Percentiles rank a stretch among this genome's conserved stretches.
Evolutionary conservation across 345 rosid species (phyloP).

Genomic region (Lepidium didymum): DNA sequence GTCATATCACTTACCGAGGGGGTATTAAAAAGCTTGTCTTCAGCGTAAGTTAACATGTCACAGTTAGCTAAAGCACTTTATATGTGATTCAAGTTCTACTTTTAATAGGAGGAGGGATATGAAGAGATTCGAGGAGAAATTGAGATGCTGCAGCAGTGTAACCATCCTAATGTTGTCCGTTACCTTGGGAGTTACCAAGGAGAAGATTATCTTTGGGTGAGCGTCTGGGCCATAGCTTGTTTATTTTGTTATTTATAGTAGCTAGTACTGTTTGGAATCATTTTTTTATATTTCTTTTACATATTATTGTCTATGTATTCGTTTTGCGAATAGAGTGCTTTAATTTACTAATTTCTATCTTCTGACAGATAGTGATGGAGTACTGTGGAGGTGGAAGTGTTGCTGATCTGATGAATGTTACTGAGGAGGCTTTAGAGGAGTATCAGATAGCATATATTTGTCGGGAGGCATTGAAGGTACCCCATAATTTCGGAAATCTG

Average conservation of each 20-base stretch:
- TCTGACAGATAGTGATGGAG: constrained; percentile 98
- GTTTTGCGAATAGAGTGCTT: not conserved
- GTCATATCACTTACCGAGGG: constrained; percentile 90
- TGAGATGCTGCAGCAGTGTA: constrained; percentile 99
- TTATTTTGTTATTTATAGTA: constrained; percentile 1
- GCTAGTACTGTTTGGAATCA: constrained; percentile 5
- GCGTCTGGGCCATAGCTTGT: constrained; percentile 16
- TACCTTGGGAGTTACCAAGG: constrained; percentile 98
- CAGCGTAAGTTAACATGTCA: not conserved
- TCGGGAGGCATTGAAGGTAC: constrained; percentile 90
- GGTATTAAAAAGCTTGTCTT: constrained; percentile 38
- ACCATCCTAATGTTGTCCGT: constrained; percentile 92
- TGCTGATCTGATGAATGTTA: constrained; percentile 87
- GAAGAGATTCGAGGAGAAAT: constrained; percentile 98
- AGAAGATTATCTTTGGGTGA: constrained; percentile 97
- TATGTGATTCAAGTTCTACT: constrained; percentile 4
- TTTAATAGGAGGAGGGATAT: constrained; percentile 88
- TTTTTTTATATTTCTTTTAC: not conserved
- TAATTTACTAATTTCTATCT: constrained; percentile 24
- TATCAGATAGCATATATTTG: constrained; percentile 94
- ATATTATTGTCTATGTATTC: not conserved
- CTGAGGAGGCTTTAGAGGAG: constrained; percentile 90
- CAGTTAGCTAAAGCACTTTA: not conserved
- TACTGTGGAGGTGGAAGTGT: constrained; percentile 99
- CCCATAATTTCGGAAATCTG: not conserved